Evolutionary conservation across 768 basidiomycete genomes (phyloP).

Genomic region (Termitomyces heimii): DNA sequence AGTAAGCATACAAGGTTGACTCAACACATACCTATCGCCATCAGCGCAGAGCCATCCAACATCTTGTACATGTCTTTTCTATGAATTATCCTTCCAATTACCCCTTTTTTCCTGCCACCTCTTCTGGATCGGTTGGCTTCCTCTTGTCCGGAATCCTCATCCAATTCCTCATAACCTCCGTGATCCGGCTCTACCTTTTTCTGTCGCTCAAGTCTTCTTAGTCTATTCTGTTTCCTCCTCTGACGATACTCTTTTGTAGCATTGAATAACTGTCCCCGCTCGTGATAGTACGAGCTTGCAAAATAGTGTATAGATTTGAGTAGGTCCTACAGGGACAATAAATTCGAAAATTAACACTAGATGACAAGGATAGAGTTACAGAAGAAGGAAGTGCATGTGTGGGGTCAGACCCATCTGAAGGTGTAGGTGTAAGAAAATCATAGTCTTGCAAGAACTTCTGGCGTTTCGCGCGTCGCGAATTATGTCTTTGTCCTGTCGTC

Average conservation of each 20-base stretch:
- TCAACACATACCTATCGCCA: conserved; percentile 52
- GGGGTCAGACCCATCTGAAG: background rate
- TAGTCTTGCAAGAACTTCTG: conserved; percentile 43
- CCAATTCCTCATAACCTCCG: conserved; percentile 8
- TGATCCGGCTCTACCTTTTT: conserved; percentile 10
- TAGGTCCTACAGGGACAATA: conserved; percentile 31
- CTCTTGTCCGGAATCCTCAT: conserved; percentile 3
- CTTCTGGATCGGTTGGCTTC: conserved; percentile 3
- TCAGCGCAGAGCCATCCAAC: conserved; percentile 66
- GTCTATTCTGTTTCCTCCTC: conserved; percentile 29
- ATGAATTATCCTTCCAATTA: conserved; percentile 13
- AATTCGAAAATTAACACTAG: conserved; percentile 4
- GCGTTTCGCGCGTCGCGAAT: conserved; percentile 30
- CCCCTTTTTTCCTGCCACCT: conserved; percentile 16
- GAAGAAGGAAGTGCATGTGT: conserved; percentile 38
- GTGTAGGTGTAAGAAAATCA: conserved; percentile 43
- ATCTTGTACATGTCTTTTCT: conserved; percentile 68
- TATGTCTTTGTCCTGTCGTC: conserved; percentile 9
- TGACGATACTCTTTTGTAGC: conserved; percentile 39
- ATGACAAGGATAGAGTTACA: conserved; percentile 27
- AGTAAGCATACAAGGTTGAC: background rate
- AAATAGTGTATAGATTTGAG: conserved; percentile 45
- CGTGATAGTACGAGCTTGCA: conserved; percentile 49
- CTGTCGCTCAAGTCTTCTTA: conserved; percentile 12
- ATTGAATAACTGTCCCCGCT: conserved; percentile 54